These are phyloP conservation scores for Penicillium canescens DNA, from an alignment of 495 filamentous ascomycete genomes.

Conservation along the genomic window DNA sequence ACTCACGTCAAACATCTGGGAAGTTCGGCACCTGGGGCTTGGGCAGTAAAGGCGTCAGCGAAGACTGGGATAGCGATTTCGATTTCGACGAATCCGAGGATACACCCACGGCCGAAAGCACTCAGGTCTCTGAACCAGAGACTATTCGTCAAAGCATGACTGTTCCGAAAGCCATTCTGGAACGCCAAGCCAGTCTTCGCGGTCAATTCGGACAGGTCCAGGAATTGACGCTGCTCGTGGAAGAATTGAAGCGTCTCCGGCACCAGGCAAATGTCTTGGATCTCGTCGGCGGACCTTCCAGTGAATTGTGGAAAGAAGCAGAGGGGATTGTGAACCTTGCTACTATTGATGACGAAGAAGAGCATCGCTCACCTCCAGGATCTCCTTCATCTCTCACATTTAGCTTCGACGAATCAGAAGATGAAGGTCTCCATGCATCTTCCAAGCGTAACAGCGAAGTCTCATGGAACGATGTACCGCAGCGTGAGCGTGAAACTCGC, in stretches of 20 bases:
- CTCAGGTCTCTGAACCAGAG: constrained; percentile 24
- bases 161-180: constrained; percentile 79
- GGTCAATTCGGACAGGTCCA: constrained; percentile 86
- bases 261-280: constrained; percentile 64
- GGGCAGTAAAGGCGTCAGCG: constrained; percentile 77
- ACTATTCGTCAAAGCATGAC: constrained; percentile 55
- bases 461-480: constrained; percentile 28
- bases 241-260: constrained; percentile 72
- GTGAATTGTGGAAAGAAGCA: constrained; percentile 77
- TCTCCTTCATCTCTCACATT: constrained; percentile 54
- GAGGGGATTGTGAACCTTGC: constrained; percentile 86
- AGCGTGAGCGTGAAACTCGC: not conserved
- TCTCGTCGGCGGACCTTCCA: constrained; percentile 61
- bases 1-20: constrained; percentile 60
- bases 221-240: constrained; percentile 78
- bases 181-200: constrained; percentile 79
- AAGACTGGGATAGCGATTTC: constrained; percentile 86
- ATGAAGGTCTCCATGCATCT: constrained; percentile 47
- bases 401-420: constrained; percentile 61
- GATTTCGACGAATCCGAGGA: constrained; percentile 64
- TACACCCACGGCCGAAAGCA: constrained; percentile 22
- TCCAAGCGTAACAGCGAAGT: constrained; percentile 38
- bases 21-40: constrained; percentile 91
- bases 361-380: constrained; percentile 44
- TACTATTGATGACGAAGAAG: constrained; percentile 77